These are phyloP conservation scores for Silybum marianum DNA, from an alignment of 129 eudicot species.

Conservation along the genomic window DNA sequence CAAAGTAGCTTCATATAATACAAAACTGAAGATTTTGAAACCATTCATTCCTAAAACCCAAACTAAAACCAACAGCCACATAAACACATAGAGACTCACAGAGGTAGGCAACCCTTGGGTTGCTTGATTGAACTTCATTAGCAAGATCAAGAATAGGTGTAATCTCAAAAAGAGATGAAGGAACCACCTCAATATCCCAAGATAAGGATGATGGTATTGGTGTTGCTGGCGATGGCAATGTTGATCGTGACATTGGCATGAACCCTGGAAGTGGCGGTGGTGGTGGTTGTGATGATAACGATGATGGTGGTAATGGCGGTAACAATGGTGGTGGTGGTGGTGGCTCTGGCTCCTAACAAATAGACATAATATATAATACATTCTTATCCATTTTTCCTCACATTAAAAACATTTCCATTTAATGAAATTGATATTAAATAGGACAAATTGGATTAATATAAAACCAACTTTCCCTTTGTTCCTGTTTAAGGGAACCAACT, in stretches of 20 bases:
- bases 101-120: slow-evolving; percentile 70
- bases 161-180: slow-evolving; percentile 61
- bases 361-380: not conserved
- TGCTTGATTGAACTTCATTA: slow-evolving; percentile 60
- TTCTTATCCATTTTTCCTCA: not conserved
- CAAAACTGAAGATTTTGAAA: not conserved
- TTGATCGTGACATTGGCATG: not conserved
- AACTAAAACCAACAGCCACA: too few relatives aligned
- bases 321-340: not conserved
- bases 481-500: not conserved
- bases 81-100: slow-evolving; percentile 39
- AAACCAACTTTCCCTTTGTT: not conserved
- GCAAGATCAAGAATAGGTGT: slow-evolving; percentile 71
- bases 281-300: too few relatives aligned
- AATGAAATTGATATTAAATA: not conserved
- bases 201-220: not conserved
- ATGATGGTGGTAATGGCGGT: fast-evolving
- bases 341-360: not conserved
- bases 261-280: not conserved
- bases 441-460: not conserved
- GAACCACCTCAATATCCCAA: slow-evolving; percentile 61
- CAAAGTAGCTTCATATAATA: not conserved
- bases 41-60: not conserved
- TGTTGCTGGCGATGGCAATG: not conserved
- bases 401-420: not conserved